Evolutionary conservation across 2,329 filamentous ascomycete species (phyloP).

Genomic region (Colletotrichum cordylinicola): DNA sequence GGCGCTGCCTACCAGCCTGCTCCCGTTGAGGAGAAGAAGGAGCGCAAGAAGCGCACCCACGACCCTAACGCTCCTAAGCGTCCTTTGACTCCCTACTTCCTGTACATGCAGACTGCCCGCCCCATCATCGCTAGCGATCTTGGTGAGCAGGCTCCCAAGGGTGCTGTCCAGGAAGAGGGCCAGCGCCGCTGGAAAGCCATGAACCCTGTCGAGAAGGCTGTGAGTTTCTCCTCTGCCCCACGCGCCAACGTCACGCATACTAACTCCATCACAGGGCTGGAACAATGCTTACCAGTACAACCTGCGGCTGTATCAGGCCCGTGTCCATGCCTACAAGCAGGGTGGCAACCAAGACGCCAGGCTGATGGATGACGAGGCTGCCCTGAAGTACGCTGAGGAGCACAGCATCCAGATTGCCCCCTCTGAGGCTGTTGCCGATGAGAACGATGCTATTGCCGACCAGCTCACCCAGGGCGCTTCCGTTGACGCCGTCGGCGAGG

Average conservation of each 20-base stretch:
- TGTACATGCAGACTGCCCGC: conserved; percentile 90
- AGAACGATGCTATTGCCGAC: conserved; percentile 63
- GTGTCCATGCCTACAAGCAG: conserved; percentile 68
- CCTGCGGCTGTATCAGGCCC: conserved; percentile 68
- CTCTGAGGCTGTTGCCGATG: conserved; percentile 48
- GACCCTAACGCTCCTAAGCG: conserved; percentile 96
- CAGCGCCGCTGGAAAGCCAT: conserved; percentile 86
- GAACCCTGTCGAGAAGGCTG: conserved; percentile 73
- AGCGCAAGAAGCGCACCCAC: conserved; percentile 84
- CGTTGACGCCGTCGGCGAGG: conserved; percentile 44
- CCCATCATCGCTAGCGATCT: conserved; percentile 82
- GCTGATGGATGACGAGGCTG: conserved; percentile 66
- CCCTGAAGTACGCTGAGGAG: conserved; percentile 64
- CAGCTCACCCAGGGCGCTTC: conserved; percentile 56
- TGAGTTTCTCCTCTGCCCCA: conserved; percentile 30
- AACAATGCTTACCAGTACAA: conserved; percentile 73
- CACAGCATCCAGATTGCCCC: conserved; percentile 60
- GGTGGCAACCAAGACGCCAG: conserved; percentile 65
- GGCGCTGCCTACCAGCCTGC: conserved; percentile 36
- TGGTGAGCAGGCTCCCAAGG: conserved; percentile 77
- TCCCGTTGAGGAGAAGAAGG: conserved; percentile 74
- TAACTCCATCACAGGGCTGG: conserved; percentile 51
- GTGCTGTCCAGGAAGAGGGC: conserved; percentile 86
- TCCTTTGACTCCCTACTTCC: conserved; percentile 91
- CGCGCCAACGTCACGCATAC: not conserved